Conservation (phyloP, 306 rosid genomes). For the Carpinus fangiana region DNA sequence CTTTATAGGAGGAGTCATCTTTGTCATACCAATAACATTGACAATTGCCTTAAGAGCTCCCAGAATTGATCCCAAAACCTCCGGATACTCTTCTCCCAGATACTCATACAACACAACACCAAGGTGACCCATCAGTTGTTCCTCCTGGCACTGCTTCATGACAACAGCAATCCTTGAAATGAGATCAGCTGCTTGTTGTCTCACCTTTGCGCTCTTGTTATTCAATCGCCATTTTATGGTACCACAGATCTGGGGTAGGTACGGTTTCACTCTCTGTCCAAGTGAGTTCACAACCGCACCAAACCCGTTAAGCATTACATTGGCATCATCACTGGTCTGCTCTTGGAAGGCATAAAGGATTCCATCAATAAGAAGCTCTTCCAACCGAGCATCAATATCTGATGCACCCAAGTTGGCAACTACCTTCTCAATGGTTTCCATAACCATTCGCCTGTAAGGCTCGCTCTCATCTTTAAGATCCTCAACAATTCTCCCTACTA, state of each 20-base stretch:
- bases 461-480: slow-evolving; percentile 99
- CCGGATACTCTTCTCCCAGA: slow-evolving; percentile 97
- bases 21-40: slow-evolving; percentile 96
- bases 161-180: slow-evolving; percentile 94
- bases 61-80: slow-evolving; percentile 87
- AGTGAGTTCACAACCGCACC: slow-evolving; percentile 97
- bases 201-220: slow-evolving; percentile 95
- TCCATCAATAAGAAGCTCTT: slow-evolving; percentile 93
- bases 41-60: slow-evolving; percentile 97
- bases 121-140: slow-evolving; percentile 96
- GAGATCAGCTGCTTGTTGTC: slow-evolving; percentile 96
- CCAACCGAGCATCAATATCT: slow-evolving; percentile 87
- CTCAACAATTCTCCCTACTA: slow-evolving; percentile 88
- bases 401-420: slow-evolving; percentile 89
- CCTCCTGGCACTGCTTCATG: slow-evolving; percentile 98
- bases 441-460: slow-evolving; percentile 95
- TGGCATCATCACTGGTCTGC: slow-evolving; percentile 98
- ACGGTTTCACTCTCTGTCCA: slow-evolving; percentile 89
- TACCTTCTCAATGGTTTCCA: slow-evolving; percentile 98
- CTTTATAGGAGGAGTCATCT: slow-evolving; percentile 98
- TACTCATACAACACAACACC: slow-evolving; percentile 95
- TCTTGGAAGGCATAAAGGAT: slow-evolving; percentile 98
- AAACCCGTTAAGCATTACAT: slow-evolving; percentile 95
- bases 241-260: slow-evolving; percentile 97
- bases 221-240: slow-evolving; percentile 95